Percentiles rank a stretch among this genome's conserved stretches.
These are phyloP conservation scores for Aphanomyces invadans DNA, from an alignment of 352 stramenopile genomes.

Conservation along the genomic window DNA sequence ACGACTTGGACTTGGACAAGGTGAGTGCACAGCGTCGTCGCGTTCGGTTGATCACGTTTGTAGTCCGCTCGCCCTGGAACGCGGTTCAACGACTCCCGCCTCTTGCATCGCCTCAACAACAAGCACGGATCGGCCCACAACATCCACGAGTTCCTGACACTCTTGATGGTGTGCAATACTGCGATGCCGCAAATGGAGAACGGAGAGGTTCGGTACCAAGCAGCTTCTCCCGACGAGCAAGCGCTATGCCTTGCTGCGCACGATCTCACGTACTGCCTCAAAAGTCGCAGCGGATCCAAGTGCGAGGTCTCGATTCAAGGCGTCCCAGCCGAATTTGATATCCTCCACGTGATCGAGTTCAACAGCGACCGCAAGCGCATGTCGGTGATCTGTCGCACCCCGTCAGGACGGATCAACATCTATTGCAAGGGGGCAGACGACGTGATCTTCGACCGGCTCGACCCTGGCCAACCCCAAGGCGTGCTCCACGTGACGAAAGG, in stretches of 20 bases:
- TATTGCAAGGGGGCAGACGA: conserved; percentile 84
- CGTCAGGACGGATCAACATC: conserved; percentile 48
- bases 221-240: conserved; percentile 77
- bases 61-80: conserved; percentile 48
- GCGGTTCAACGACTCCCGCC: conserved; percentile 65
- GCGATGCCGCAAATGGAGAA: conserved; percentile 69
- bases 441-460: conserved; percentile 65
- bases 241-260: conserved; percentile 65
- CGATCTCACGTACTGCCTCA: conserved; percentile 66
- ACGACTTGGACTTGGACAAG: conserved; percentile 66
- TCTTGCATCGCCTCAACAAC: conserved; percentile 61
- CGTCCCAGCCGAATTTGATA: conserved; percentile 70
- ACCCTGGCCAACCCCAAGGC: conserved; percentile 58
- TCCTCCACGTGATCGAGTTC: conserved; percentile 97
- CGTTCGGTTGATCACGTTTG: not conserved
- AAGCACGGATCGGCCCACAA: conserved; percentile 79
- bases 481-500: conserved; percentile 70
- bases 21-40: not conserved
- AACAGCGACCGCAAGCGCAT: conserved; percentile 98
- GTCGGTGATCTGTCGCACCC: conserved; percentile 91
- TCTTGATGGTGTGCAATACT: conserved; percentile 83
- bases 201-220: conserved; percentile 79
- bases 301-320: conserved; percentile 66
- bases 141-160: conserved; percentile 76
- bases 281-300: conserved; percentile 51